Evolutionary conservation across 768 basidiomycete species (phyloP).

Genomic region (Calocera cornea): DNA sequence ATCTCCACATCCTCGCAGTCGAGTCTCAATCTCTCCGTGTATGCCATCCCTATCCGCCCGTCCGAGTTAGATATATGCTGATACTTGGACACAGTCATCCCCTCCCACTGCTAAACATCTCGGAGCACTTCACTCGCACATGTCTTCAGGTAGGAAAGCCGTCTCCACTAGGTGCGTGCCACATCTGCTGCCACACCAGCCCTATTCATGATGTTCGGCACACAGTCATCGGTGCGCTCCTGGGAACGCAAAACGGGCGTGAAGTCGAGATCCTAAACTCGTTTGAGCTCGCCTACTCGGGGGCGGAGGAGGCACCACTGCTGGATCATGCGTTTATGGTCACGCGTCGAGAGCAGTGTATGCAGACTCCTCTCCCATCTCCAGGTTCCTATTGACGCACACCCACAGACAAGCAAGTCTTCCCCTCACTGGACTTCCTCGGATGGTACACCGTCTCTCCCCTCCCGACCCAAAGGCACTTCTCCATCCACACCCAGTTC

Average conservation of each 20-base stretch:
- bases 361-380: constrained; percentile 18
- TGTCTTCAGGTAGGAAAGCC: constrained; percentile 54
- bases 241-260: constrained; percentile 86
- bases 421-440: constrained; percentile 91
- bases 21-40: neutral
- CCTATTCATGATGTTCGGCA: neutral
- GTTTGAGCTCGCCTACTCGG: constrained; percentile 61
- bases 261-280: constrained; percentile 96
- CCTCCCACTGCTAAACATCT: constrained; percentile 89
- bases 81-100: constrained; percentile 55
- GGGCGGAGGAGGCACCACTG: constrained; percentile 35
- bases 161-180: constrained; percentile 50
- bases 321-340: constrained; percentile 75
- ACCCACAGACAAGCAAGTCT: constrained; percentile 83
- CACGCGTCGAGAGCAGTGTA: constrained; percentile 79
- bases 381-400: neutral
- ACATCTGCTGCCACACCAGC: neutral
- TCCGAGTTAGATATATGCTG: constrained; percentile 1
- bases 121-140: constrained; percentile 81
- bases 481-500: constrained; percentile 79
- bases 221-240: constrained; percentile 78
- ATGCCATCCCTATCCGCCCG: neutral
- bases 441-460: constrained; percentile 91
- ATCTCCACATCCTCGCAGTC: neutral
- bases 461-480: constrained; percentile 60